Evolutionary conservation across 768 basidiomycete species (phyloP), one percentile per base, ranked within the genome.

Genomic region (Fibroporia radiculosa): DNA sequence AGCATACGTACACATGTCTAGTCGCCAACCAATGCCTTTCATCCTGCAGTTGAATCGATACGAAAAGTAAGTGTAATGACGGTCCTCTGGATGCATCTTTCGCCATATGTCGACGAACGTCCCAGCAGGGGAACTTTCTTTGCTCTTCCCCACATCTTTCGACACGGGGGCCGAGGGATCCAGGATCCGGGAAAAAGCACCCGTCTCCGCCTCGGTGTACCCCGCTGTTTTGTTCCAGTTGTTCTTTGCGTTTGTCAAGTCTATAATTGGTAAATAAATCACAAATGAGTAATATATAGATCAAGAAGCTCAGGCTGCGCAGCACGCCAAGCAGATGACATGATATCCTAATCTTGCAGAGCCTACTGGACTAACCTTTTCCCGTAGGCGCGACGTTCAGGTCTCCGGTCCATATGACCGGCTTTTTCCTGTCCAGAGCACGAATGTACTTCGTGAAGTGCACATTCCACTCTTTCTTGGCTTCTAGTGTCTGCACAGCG

Each of bases 171-270:
- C 62, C 4, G 77, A 64, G 5, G 82, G 70, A 38, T 74, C 64
- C 0, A 93, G 70, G 35, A 92, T 80, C 14, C 74, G 71, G 45
- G 72, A 75, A 61, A 84, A 92, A 0, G 83, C 78, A 4, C 78
- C 73, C 8, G 84, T 89, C 65, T 93, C 91, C 6, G 73, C 78
- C 56, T 86, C 78, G 0, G 90, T 93, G 59, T 89, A 88, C 0
- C 90, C 90, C 1, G 90, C 68, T 0, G 84, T 80, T 59, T 93
- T 93, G 62, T 93, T 91, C 87, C 87, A 91, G 56, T 91, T 90
- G 39, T 68, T 52, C 45, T 81, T 79, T 0, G 81, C 64, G 52
- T 88, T 82, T 10, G 77, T 53, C 14, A 90, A 72, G 58, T 90
- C 86, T 86, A 50, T 14, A 25, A 44, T 31, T 35, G 20, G 20